Evolutionary conservation across 2,329 filamentous ascomycete genomes (phyloP).

Genomic region (Neofusicoccum ribis): DNA sequence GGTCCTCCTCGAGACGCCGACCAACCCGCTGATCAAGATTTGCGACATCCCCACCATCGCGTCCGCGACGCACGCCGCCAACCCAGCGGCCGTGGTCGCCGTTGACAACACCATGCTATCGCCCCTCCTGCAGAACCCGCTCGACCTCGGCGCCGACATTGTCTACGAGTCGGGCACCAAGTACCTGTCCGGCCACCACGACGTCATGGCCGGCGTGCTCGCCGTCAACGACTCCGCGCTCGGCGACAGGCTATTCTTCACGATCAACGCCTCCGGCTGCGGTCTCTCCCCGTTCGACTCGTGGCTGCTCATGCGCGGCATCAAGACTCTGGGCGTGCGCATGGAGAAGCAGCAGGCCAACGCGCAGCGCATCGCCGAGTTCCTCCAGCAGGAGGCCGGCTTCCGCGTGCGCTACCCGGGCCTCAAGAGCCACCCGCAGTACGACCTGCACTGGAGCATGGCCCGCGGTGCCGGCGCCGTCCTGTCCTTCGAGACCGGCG

Average conservation of each 20-base stretch:
- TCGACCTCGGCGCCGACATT: constrained; percentile 92
- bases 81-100: constrained; percentile 76
- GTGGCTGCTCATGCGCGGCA: constrained; percentile 89
- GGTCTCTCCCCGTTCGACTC: constrained; percentile 93
- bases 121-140: constrained; percentile 87
- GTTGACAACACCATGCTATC: constrained; percentile 99
- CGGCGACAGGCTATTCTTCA: constrained; percentile 90
- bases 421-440: constrained; percentile 91
- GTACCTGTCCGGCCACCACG: constrained; percentile 96
- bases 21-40: constrained; percentile 97
- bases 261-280: constrained; percentile 94
- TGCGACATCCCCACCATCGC: constrained; percentile 86
- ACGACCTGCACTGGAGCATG: constrained; percentile 94
- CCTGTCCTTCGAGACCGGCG: constrained; percentile 92
- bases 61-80: constrained; percentile 71
- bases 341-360: constrained; percentile 99
- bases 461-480: constrained; percentile 92
- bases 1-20: constrained; percentile 94
- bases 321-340: constrained; percentile 95
- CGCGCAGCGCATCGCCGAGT: constrained; percentile 85
- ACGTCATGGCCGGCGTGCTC: constrained; percentile 97
- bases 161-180: constrained; percentile 98
- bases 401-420: constrained; percentile 96
- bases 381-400: constrained; percentile 77
- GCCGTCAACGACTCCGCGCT: constrained; percentile 81